A percentile compares a stretch with the other conserved stretches of the same genome.
Conservation (phyloP, 2,329 filamentous ascomycete genomes). For the Cyanodermella asteris region DNA sequence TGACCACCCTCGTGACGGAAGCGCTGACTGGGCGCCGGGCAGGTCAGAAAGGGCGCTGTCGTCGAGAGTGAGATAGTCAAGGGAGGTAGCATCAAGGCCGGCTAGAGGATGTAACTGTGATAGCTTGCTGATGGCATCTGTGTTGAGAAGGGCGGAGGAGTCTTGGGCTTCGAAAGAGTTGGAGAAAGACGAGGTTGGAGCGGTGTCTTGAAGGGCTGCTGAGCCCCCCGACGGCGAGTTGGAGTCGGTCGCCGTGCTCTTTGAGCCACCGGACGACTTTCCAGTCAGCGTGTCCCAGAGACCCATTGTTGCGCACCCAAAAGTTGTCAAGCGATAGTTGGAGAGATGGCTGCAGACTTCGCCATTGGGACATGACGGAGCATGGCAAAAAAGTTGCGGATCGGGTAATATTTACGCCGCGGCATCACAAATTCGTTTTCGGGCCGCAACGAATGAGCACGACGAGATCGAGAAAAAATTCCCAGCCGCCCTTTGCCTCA, state of each 20-base stretch:
- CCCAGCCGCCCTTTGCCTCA: no score
- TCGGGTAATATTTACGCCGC: no score
- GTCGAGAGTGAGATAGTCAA: constrained; percentile 89
- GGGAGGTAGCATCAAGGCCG: constrained; percentile 72
- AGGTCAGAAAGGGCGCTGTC: constrained; percentile 73
- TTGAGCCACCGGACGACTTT: constrained; percentile 24
- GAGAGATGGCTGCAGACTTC: neutral
- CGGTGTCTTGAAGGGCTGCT: constrained; percentile 15
- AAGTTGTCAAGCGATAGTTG: neutral
- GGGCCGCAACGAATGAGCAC: no score
- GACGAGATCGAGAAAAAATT: no score
- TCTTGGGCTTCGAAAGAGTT: constrained; percentile 54
- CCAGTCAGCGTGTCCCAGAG: constrained; percentile 41
- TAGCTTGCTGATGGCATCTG: constrained; percentile 60
- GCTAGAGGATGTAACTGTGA: constrained; percentile 80
- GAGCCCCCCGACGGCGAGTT: constrained; percentile 18
- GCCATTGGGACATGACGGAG: neutral
- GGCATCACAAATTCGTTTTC: no score
- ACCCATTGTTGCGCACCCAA: constrained; percentile 21
- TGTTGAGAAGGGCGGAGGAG: constrained; percentile 67
- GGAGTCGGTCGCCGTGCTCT: constrained; percentile 18
- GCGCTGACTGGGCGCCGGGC: constrained; percentile 63
- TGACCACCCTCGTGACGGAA: constrained; percentile 90
- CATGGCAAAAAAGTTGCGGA: constrained; percentile 1
- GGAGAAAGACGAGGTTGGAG: constrained; percentile 29